These are phyloP conservation scores for Wickerhamiella pararugosa DNA, from an alignment of 1,139 yeast species.

Conservation along the genomic window DNA sequence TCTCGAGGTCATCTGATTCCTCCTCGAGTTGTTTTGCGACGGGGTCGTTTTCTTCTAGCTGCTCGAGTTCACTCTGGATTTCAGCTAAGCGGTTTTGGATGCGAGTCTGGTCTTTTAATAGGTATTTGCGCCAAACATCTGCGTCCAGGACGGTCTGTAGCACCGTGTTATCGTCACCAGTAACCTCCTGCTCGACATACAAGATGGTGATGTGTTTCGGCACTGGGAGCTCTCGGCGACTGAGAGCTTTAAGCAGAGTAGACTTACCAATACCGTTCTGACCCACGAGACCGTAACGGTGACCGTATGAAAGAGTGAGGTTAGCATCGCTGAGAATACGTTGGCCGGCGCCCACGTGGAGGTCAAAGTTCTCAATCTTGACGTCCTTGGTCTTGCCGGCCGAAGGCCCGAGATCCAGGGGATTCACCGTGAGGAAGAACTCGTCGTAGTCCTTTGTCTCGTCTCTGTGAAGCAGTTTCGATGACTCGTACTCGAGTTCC, in stretches of 20 bases:
- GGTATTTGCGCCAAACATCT: constrained; percentile 95
- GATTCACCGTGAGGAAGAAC: constrained; percentile 87
- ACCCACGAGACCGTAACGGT: constrained; percentile 94
- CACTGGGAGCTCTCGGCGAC: constrained; percentile 83
- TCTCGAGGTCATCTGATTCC: constrained; percentile 75
- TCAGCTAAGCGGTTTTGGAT: constrained; percentile 61
- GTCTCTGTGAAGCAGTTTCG: constrained; percentile 58
- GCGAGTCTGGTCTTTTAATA: constrained; percentile 59
- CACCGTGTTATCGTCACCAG: constrained; percentile 85
- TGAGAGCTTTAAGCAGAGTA: constrained; percentile 73
- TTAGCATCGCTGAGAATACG: constrained; percentile 84
- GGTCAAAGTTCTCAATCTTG: constrained; percentile 80
- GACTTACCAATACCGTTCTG: constrained; percentile 99
- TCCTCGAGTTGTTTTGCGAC: constrained; percentile 72
- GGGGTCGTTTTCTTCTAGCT: constrained; percentile 19
- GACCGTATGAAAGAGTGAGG: constrained; percentile 76
- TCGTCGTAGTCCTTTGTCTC: constrained; percentile 71
- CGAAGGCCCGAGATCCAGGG: constrained; percentile 77
- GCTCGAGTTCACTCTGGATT: constrained; percentile 46
- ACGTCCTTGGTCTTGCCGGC: constrained; percentile 94
- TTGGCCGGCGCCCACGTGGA: constrained; percentile 90
- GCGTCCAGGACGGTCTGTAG: constrained; percentile 92
- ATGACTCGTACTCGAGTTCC: constrained; percentile 66
- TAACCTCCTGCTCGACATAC: constrained; percentile 93
- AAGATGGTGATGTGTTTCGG: constrained; percentile 91